phyloP scores from a whole-genome alignment of 2,329 filamentous ascomycete genomes.

The Trichophyton mentagrophytes region DNA sequence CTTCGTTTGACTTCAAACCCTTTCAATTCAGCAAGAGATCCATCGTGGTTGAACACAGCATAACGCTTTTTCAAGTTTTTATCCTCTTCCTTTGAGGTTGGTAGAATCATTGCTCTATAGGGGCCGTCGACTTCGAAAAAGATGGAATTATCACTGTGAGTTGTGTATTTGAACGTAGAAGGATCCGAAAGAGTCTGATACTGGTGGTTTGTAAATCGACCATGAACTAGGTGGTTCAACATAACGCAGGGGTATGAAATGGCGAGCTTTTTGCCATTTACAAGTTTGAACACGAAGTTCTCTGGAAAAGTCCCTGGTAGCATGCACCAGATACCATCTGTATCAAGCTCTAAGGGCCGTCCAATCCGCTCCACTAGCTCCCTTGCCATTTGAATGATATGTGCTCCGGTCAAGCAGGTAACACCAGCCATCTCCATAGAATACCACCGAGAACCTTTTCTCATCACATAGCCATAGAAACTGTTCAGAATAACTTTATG shows the following conservation, averaged over 20 bases:
- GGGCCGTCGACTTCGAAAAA: constrained; percentile 99
- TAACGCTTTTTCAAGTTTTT: constrained; percentile 99
- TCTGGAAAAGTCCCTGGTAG: constrained; percentile 91
- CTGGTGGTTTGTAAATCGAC: constrained; percentile 89
- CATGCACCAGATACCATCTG: constrained; percentile 99
- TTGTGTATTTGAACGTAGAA: constrained; percentile 77
- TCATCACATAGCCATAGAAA: constrained; percentile 99
- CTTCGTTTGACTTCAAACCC: constrained; percentile 95
- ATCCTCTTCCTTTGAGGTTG: constrained; percentile 96
- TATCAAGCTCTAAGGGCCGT: constrained; percentile 84
- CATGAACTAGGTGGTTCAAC: constrained; percentile 95
- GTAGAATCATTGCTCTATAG: constrained; percentile 93
- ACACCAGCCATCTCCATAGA: constrained; percentile 99
- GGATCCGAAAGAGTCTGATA: constrained; percentile 82
- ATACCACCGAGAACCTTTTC: constrained; percentile 97
- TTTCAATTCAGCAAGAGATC: constrained; percentile 86
- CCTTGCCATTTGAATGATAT: constrained; percentile 92
- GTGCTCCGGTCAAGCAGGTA: constrained; percentile 88
- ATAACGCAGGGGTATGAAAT: constrained; percentile 98
- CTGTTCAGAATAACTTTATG: constrained; percentile 99
- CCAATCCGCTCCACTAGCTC: constrained; percentile 88
- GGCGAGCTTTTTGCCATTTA: constrained; percentile 89
- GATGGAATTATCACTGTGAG: constrained; percentile 96
- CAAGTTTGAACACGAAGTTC: constrained; percentile 87
- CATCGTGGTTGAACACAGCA: constrained; percentile 96